phyloP scores from a whole-genome alignment of 2,329 filamentous ascomycete species.

The Pyricularia grisea region DNA sequence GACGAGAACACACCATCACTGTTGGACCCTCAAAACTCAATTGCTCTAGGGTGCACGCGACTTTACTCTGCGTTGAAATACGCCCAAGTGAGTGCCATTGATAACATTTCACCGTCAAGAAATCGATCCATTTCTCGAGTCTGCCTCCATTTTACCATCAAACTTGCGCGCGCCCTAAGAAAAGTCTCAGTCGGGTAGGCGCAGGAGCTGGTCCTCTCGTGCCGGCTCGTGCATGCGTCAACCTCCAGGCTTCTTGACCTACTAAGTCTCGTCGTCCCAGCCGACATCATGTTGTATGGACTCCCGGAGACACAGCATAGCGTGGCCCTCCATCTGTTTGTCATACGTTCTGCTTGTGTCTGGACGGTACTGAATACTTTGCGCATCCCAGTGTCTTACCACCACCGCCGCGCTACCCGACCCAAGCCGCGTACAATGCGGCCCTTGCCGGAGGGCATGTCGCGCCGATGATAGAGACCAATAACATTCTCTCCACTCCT shows the following conservation, averaged over 20 bases:
- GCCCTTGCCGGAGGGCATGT: slow-evolving; percentile 58
- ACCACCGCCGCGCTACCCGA: slow-evolving; percentile 76
- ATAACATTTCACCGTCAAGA: neutral
- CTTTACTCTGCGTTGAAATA: neutral
- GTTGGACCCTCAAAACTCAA: neutral
- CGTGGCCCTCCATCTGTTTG: neutral
- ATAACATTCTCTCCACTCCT: slow-evolving; percentile 76
- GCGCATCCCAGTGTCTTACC: slow-evolving; percentile 61
- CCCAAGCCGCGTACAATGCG: slow-evolving; percentile 63
- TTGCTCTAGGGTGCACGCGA: neutral
- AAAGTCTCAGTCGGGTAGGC: neutral
- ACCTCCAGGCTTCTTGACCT: neutral
- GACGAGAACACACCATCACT: neutral
- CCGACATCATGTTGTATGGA: neutral
- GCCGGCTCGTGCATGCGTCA: neutral
- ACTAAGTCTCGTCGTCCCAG: neutral
- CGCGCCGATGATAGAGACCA: slow-evolving; percentile 80
- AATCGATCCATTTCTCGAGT: neutral
- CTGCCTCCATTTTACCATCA: neutral
- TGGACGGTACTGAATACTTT: neutral
- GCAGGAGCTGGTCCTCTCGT: neutral
- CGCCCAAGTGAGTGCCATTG: neutral
- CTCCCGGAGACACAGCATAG: neutral
- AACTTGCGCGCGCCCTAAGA: neutral
- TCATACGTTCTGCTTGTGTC: neutral